phyloP scores from a whole-genome alignment of 805 yeast genomes.

The Suhomyces pyralidae region DNA sequence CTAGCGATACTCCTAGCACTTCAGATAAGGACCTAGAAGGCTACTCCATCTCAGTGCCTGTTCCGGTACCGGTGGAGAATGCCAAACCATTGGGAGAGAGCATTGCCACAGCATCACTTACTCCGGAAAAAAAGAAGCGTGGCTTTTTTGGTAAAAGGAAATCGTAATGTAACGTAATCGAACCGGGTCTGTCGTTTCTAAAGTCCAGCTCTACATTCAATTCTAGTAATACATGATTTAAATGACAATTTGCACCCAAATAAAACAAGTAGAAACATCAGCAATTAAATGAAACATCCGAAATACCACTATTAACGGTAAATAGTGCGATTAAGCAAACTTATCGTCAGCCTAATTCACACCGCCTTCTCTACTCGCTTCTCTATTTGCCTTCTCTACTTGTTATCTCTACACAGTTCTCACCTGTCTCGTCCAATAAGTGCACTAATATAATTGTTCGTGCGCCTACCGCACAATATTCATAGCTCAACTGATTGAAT shows the following conservation, averaged over 20 bases:
- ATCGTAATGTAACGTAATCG: not conserved
- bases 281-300: not conserved
- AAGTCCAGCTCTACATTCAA: not conserved
- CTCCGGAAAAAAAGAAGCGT: conserved; percentile 8
- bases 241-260: not conserved
- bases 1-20: conserved; percentile 11
- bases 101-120: not conserved
- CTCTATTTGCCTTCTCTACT: not conserved
- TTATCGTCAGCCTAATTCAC: not conserved
- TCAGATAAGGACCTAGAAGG: not conserved
- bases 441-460: not conserved
- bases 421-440: not conserved
- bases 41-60: conserved; percentile 3
- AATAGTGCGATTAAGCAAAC: no score
- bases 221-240: not conserved
- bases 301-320: not conserved
- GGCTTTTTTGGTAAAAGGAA: conserved; percentile 11
- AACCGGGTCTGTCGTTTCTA: not conserved
- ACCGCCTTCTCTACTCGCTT: not conserved
- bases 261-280: not conserved
- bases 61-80: conserved; percentile 1
- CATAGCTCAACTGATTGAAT: not conserved
- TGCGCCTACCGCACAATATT: not conserved
- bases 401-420: not conserved
- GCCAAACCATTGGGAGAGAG: conserved; percentile 8